Conservation (phyloP, 257 asterid genomes). For the Solanum appendiculatum region DNA sequence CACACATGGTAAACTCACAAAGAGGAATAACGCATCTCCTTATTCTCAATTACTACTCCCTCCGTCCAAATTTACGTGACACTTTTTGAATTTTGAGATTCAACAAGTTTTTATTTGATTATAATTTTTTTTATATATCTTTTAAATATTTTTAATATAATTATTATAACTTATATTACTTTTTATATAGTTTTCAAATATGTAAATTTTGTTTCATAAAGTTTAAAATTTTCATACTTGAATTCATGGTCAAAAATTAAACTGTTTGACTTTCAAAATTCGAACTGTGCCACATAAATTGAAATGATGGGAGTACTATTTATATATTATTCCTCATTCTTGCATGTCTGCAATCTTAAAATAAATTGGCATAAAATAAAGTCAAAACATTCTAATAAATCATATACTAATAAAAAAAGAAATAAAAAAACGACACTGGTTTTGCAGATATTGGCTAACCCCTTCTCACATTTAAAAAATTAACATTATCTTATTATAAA, state of each 20-base stretch:
- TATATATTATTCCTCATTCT: not conserved
- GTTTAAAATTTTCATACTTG: rapidly evolving
- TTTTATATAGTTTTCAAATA: rapidly evolving
- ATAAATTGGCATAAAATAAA: not conserved
- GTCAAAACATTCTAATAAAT: not conserved
- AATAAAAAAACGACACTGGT: too few relatives aligned
- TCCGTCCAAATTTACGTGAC: not conserved
- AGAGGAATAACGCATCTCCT: not conserved
- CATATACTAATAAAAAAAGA: not conserved
- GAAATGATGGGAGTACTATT: not conserved
- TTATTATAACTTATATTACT: rapidly evolving
- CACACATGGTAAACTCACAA: not conserved
- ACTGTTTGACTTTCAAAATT: too few relatives aligned
- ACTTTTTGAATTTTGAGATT: rapidly evolving
- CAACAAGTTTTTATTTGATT: too few relatives aligned
- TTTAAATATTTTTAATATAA: not conserved
- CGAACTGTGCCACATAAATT: too few relatives aligned
- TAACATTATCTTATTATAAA: not conserved
- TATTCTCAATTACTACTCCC: not conserved
- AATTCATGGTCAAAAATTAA: too few relatives aligned
- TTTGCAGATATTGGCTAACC: not conserved
- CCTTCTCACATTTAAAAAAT: not conserved
- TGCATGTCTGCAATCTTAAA: not conserved
- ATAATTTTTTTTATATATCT: too few relatives aligned
- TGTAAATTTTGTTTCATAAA: too few relatives aligned